Conservation (phyloP, 1,139 yeast species). For the Sugiyamaella xylanicola region DNA sequence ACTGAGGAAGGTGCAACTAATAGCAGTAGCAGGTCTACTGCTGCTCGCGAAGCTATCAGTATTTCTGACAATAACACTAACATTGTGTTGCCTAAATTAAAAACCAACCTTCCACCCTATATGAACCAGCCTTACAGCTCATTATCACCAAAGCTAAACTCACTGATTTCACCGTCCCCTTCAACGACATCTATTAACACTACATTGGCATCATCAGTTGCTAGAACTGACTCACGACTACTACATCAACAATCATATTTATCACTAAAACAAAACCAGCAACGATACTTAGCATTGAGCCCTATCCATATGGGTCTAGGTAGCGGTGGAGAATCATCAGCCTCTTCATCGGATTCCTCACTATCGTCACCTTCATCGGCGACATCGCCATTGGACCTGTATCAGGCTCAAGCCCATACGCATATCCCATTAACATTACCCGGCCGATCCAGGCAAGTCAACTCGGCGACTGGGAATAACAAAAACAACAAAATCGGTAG, state of each 20-base stretch:
- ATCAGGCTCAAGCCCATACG: constrained; percentile 21
- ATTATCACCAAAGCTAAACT: constrained; percentile 13
- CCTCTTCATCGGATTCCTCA: constrained; percentile 3
- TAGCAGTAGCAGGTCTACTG: not conserved
- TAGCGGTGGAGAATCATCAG: not conserved
- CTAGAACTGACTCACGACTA: constrained; percentile 5
- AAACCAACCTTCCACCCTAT: constrained; percentile 1
- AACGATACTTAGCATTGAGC: constrained; percentile 12
- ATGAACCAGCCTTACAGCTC: not conserved
- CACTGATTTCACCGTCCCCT: constrained; percentile 21
- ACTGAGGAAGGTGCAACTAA: too few relatives aligned
- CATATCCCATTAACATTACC: constrained; percentile 26
- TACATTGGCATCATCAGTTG: constrained; percentile 19
- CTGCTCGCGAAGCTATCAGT: not conserved
- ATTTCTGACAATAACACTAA: too few relatives aligned
- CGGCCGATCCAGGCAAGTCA: constrained; percentile 6
- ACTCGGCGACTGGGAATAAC: constrained; percentile 5
- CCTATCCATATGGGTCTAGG: constrained; percentile 11
- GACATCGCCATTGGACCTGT: constrained; percentile 1
- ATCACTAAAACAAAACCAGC: constrained; percentile 12
- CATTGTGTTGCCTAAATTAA: not conserved
- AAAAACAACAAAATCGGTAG: not conserved
- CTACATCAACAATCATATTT: constrained; percentile 12
- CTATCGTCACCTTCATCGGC: constrained; percentile 11
- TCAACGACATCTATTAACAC: constrained; percentile 22